Percentiles rank a stretch among this genome's conserved stretches.
These are phyloP conservation scores for Begonia masoniana DNA, from an alignment of 306 rosid genomes.

Conservation along the genomic window DNA sequence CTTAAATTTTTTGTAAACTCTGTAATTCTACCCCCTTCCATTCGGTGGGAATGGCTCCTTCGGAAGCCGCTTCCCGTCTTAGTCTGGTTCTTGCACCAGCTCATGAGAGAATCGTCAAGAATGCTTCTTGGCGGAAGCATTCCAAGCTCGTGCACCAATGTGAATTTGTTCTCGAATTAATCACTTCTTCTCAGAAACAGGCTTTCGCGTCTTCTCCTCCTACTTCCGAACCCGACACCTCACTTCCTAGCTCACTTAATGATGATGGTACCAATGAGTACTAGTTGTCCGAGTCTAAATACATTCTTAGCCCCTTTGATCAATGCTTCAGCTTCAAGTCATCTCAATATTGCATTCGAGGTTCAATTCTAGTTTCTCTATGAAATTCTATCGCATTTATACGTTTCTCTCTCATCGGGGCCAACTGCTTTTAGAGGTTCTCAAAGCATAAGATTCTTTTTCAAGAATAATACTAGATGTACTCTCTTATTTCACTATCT, in stretches of 20 bases:
- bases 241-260: slow-evolving; percentile 66
- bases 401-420: too few relatives aligned
- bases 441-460: too few relatives aligned
- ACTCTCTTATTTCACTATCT: too few relatives aligned
- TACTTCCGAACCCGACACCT: slow-evolving; percentile 36
- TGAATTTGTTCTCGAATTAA: slow-evolving; percentile 69
- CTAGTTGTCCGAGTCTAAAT: slow-evolving; percentile 65
- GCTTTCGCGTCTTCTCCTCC: slow-evolving; percentile 13
- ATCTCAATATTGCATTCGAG: slow-evolving; percentile 48
- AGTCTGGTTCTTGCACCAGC: slow-evolving; percentile 74
- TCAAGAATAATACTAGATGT: too few relatives aligned
- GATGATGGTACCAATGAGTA: slow-evolving; percentile 69
- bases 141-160: slow-evolving; percentile 81
- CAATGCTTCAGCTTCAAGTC: slow-evolving; percentile 64
- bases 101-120: slow-evolving; percentile 73
- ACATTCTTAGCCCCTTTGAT: slow-evolving; percentile 71
- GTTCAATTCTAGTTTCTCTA: too few relatives aligned
- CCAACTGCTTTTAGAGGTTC: too few relatives aligned
- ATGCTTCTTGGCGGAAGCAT: slow-evolving; percentile 95
- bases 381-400: too few relatives aligned
- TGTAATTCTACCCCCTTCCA: background rate
- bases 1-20: too few relatives aligned
- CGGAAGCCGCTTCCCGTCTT: slow-evolving; percentile 99
- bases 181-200: slow-evolving; percentile 22
- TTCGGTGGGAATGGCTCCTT: slow-evolving; percentile 93